Conservation (phyloP, 441 rosid species). For the Flueggea neowawraea region DNA sequence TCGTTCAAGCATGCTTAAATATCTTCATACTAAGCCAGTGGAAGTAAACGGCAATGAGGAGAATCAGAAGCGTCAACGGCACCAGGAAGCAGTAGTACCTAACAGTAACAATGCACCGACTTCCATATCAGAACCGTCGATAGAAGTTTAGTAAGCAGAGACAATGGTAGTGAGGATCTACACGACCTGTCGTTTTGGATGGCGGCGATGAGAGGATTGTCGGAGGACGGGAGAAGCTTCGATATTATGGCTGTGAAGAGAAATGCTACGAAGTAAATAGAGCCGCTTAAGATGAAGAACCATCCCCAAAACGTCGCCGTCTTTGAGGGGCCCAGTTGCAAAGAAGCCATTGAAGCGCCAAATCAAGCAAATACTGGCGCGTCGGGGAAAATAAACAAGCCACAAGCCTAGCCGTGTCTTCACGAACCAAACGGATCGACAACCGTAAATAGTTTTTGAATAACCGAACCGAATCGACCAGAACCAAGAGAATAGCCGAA, state of each 20-base stretch:
- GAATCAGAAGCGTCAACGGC: slow-evolving; percentile 73
- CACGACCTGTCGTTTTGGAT: slow-evolving; percentile 50
- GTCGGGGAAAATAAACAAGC: no score
- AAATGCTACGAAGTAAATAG: slow-evolving; percentile 29
- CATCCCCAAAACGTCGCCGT: slow-evolving; percentile 24
- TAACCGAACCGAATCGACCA: no score
- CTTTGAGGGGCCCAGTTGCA: neutral
- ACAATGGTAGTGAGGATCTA: no score
- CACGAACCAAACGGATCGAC: no score
- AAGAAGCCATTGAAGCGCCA: no score
- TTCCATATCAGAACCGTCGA: neutral
- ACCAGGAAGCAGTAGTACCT: slow-evolving; percentile 88
- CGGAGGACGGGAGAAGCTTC: slow-evolving; percentile 40
- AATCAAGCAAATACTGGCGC: no score
- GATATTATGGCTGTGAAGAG: slow-evolving; percentile 36
- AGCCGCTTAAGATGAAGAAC: slow-evolving; percentile 28
- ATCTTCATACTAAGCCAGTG: slow-evolving; percentile 97
- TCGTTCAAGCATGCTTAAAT: slow-evolving; percentile 80
- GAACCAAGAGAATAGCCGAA: no score
- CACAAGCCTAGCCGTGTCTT: no score
- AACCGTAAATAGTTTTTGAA: no score
- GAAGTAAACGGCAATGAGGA: slow-evolving; percentile 64
- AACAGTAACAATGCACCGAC: slow-evolving; percentile 10
- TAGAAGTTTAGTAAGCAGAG: neutral
- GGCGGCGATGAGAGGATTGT: slow-evolving; percentile 33